These are phyloP conservation scores for Modicella reniformis DNA, from an alignment of 371 early-diverging fungal genomes.

Conservation along the genomic window DNA sequence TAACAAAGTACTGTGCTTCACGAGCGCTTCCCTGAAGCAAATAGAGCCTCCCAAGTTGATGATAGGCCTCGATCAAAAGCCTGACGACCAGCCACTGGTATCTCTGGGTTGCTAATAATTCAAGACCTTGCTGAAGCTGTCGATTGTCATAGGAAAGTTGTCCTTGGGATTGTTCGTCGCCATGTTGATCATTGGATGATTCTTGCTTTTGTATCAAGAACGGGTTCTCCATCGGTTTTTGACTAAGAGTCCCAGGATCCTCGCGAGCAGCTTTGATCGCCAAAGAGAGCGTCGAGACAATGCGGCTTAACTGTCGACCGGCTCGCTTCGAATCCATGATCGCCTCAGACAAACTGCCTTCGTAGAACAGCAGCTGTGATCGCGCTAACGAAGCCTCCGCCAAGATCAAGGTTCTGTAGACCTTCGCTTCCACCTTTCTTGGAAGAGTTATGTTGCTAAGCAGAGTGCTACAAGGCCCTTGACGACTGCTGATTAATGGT, in stretches of 20 bases:
- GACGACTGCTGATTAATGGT: background rate
- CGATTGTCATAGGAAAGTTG: conserved; percentile 8
- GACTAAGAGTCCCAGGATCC: conserved; percentile 15
- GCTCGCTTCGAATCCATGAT: conserved; percentile 42
- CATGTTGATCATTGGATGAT: background rate
- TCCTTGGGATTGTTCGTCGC: background rate
- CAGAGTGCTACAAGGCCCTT: background rate
- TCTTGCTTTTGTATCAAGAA: conserved; percentile 16
- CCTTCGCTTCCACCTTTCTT: conserved; percentile 20
- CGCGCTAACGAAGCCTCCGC: conserved; percentile 46
- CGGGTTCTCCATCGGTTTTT: conserved; percentile 33
- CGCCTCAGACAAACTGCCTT: conserved; percentile 41
- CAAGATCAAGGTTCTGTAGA: conserved; percentile 23
- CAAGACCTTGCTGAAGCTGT: conserved; percentile 32
- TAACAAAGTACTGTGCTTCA: conserved; percentile 76
- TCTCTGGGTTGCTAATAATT: conserved; percentile 32
- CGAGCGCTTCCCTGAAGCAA: conserved; percentile 71
- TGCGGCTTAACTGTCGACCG: conserved; percentile 32
- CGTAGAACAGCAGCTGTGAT: conserved; percentile 32
- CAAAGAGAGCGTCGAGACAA: conserved; percentile 30
- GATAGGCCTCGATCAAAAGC: conserved; percentile 59
- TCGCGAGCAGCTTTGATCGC: conserved; percentile 27
- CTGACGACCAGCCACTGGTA: conserved; percentile 44
- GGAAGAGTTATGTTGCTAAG: conserved; percentile 7
- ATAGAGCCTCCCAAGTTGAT: conserved; percentile 64